Conservation (phyloP, 2,329 filamentous ascomycete species). For the Rachicladosporium sp. region DNA sequence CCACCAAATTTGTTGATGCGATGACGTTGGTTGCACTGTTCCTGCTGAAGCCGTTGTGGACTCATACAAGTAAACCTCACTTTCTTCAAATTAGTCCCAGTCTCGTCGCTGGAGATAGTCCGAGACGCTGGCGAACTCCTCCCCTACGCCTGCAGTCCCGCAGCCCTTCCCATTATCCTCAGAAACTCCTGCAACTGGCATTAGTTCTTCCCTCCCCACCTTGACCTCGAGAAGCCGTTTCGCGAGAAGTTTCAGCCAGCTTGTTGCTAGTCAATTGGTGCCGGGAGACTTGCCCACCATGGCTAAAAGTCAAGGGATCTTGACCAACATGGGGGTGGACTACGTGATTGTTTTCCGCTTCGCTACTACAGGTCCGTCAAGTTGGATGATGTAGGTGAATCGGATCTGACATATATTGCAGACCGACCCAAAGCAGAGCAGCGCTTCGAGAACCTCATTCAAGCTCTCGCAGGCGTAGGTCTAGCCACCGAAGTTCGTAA, state of each 20-base stretch:
- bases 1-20: too few relatives aligned
- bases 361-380: conserved; percentile 47
- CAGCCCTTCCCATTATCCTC: too few relatives aligned
- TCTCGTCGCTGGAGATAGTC: too few relatives aligned
- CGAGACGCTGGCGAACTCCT: too few relatives aligned
- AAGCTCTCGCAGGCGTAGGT: conserved; percentile 65
- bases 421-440: conserved; percentile 58
- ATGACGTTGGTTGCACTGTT: too few relatives aligned
- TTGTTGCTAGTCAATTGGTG: conserved; percentile 19
- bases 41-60: too few relatives aligned
- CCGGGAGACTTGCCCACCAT: conserved; percentile 15
- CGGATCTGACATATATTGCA: conserved; percentile 20
- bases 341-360: conserved; percentile 77
- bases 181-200: too few relatives aligned
- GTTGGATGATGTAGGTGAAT: too few relatives aligned
- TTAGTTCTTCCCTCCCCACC: too few relatives aligned
- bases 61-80: too few relatives aligned
- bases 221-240: conserved; percentile 4
- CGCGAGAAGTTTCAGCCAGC: conserved; percentile 15
- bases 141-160: too few relatives aligned
- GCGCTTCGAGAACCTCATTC: conserved; percentile 65
- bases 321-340: conserved; percentile 61
- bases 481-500: conserved; percentile 77
- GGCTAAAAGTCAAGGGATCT: conserved; percentile 21
- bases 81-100: too few relatives aligned